Evolutionary conservation across 768 basidiomycete species (phyloP), one percentile per base, ranked within the genome.

Genomic region (Terana coerulea): DNA sequence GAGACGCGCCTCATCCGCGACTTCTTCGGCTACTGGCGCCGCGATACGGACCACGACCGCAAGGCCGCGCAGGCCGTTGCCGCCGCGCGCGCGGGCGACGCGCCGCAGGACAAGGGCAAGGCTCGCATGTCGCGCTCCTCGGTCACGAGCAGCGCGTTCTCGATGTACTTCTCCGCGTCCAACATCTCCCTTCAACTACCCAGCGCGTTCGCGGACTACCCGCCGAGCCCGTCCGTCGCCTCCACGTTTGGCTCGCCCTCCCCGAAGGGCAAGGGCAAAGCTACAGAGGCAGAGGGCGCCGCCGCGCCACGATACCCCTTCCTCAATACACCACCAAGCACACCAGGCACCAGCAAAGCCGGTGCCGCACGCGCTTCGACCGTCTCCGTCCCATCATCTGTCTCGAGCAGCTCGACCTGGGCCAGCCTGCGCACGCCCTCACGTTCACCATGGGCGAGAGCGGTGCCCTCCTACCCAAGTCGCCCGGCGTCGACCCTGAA

Each of bases 11-110:
- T 74, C 25, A 77, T 88, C 44, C 80, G 80, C 2, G 84, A 91
- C 63, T 92, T 91, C 67, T 92, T 92, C 61, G 85, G 80, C 12
- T 76, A 78, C 56, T 91, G 90, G 90, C 73, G 83, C 54, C 69
- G 83, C 33, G 90, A 92, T 64, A 66, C 78, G 53, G 88, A 91
- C 47, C 69, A 80, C 17, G 73, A 72, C 24, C 72, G 73, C 54
- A 81, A 77, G 61, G 36, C n/a, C 50, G 64, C 47, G 50, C 63
- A 59, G 53, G 8, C 25, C 31, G n/a, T n/a, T n/a, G n/a, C n/a
- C n/a, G n/a, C n/a, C n/a, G n/a, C n/a, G n/a, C n/a, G n/a, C n/a
- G n/a, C n/a, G n/a, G n/a, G n/a, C n/a, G n/a, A n/a, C n/a, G 90
- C 91, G 63, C 65, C 78, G 52, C 87, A 91, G 46, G 68, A 80